Evolutionary conservation across 306 rosid genomes (phyloP).

Genomic region (Glycine latifolia): DNA sequence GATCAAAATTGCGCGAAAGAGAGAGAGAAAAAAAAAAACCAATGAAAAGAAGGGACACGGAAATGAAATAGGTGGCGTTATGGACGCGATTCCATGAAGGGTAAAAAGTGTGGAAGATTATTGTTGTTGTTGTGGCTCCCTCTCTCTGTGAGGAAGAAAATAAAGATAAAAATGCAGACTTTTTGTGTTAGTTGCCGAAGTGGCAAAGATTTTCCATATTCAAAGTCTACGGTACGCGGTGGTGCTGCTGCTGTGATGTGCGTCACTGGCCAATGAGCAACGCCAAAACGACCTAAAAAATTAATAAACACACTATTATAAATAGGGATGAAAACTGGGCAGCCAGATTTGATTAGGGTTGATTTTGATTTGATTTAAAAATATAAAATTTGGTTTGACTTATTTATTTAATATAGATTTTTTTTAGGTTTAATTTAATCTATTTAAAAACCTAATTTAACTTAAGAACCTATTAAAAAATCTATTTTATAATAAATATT

Average conservation of each 20-base stretch:
- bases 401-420: no score
- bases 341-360: no score
- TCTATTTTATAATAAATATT: no score
- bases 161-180: neutral
- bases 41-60: neutral
- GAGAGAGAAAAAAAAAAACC: no score
- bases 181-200: neutral
- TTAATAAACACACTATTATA: neutral
- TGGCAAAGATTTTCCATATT: constrained; percentile 9
- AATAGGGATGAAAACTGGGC: no score
- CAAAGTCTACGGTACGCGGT: constrained; percentile 41
- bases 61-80: constrained; percentile 25
- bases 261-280: constrained; percentile 34
- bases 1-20: neutral
- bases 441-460: no score
- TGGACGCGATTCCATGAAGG: constrained; percentile 33
- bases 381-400: no score
- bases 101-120: neutral
- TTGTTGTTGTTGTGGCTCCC: no score
- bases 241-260: neutral
- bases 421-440: no score
- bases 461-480: no score
- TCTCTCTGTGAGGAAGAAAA: no score
- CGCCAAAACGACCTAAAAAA: constrained; percentile 8
- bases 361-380: no score